A percentile compares a stretch with the other conserved stretches of the same genome.
phyloP scores from a whole-genome alignment of 2,329 filamentous ascomycete genomes.

The Cladobotryum mycophilum region DNA sequence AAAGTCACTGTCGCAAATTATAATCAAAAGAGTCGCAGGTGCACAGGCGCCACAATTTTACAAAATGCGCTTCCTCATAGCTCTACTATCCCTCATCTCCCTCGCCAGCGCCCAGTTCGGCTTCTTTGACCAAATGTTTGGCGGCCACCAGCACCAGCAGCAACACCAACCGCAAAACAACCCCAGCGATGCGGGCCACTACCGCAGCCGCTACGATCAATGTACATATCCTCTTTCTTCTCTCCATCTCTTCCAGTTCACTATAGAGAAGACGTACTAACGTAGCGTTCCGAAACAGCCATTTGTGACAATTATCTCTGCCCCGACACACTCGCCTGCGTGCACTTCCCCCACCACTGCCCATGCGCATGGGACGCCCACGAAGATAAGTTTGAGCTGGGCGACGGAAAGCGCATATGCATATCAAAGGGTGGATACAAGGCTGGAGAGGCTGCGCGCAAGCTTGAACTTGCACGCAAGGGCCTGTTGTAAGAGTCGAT shows the following conservation, averaged over 20 bases:
- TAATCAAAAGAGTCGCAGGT: background rate
- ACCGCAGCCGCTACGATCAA: constrained; percentile 62
- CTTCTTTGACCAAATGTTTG: constrained; percentile 98
- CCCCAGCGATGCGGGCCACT: constrained; percentile 75
- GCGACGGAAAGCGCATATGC: constrained; percentile 67
- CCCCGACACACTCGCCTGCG: constrained; percentile 88
- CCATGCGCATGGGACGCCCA: constrained; percentile 75
- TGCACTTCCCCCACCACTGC: constrained; percentile 95
- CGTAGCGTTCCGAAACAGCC: constrained; percentile 42
- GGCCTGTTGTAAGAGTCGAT: constrained; percentile 53
- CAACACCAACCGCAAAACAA: constrained; percentile 67
- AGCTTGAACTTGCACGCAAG: constrained; percentile 75
- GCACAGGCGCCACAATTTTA: too few relatives aligned
- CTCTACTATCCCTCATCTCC: constrained; percentile 54
- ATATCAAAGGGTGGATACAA: constrained; percentile 70
- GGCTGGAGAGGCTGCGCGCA: constrained; percentile 62
- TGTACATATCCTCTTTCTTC: constrained; percentile 40
- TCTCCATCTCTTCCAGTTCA: background rate
- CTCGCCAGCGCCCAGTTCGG: constrained; percentile 72
- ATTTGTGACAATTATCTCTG: constrained; percentile 91
- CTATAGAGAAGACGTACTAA: background rate
- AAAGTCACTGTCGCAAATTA: background rate
- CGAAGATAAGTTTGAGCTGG: constrained; percentile 72
- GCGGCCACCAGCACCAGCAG: constrained; percentile 49
- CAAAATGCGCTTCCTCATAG: constrained; percentile 30